Conservation (phyloP, 2,329 filamentous ascomycete genomes). For the Exophiala aquamarina region DNA sequence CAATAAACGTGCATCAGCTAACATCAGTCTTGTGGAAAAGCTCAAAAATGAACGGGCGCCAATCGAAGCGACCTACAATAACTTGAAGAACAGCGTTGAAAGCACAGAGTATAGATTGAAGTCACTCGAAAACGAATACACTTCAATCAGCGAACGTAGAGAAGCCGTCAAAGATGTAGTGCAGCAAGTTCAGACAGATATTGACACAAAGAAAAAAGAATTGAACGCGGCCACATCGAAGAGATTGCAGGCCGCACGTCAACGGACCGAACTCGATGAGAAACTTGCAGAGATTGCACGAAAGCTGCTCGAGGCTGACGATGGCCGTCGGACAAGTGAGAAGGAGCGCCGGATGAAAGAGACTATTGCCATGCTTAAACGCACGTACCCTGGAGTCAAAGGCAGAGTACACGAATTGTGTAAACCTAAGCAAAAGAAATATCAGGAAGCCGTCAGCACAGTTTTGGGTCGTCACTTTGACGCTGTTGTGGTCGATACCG, state of each 20-base stretch:
- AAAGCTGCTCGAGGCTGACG: conserved; percentile 81
- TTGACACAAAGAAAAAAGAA: conserved; percentile 85
- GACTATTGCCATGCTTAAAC: conserved; percentile 80
- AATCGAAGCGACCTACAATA: conserved; percentile 87
- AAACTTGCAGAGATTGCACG: conserved; percentile 78
- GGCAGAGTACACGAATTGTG: conserved; percentile 89
- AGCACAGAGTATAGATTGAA: conserved; percentile 70
- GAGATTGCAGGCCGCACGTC: conserved; percentile 75
- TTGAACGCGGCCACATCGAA: conserved; percentile 84
- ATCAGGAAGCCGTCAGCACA: conserved; percentile 86
- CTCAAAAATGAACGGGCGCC: conserved; percentile 87
- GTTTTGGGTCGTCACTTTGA: conserved; percentile 93
- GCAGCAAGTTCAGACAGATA: conserved; percentile 71
- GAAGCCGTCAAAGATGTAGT: conserved; percentile 61
- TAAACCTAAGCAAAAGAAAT: conserved; percentile 96
- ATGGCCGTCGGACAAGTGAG: conserved; percentile 80
- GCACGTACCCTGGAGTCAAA: conserved; percentile 87
- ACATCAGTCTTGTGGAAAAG: conserved; percentile 81
- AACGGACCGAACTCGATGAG: conserved; percentile 85
- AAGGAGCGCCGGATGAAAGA: conserved; percentile 78
- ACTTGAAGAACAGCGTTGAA: conserved; percentile 84
- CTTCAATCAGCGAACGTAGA: conserved; percentile 68
- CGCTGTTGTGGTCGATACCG: conserved; percentile 89
- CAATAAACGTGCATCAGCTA: conserved; percentile 74
- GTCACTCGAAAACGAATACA: conserved; percentile 71